A percentile compares a stretch with the other conserved stretches of the same genome.
These are phyloP conservation scores for Neospora caninum DNA, from an alignment of 169 alveolate species.

Conservation along the genomic window DNA sequence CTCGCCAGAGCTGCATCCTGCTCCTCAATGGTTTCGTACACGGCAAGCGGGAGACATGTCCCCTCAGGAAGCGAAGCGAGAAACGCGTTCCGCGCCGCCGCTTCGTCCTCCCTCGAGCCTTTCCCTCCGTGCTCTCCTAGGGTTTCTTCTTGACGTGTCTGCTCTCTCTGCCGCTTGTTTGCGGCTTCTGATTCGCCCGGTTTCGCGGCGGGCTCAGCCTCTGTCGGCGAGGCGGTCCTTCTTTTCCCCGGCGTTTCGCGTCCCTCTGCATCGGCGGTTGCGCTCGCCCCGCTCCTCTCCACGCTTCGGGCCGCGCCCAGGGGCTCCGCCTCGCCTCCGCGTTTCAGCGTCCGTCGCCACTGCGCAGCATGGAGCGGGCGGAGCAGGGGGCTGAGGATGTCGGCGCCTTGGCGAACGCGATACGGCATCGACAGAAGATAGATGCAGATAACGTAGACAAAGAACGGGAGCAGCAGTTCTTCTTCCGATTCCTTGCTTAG, in stretches of 20 bases:
- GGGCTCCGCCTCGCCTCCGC: background rate
- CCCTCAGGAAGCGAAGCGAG: background rate
- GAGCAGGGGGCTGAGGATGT: slow-evolving; percentile 12
- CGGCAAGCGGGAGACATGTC: background rate
- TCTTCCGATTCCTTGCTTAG: slow-evolving; percentile 33
- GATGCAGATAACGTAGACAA: slow-evolving; percentile 25
- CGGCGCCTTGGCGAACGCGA: background rate
- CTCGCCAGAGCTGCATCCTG: background rate
- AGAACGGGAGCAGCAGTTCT: slow-evolving; percentile 46
- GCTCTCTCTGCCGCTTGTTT: background rate
- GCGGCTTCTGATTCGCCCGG: background rate
- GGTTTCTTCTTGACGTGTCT: background rate
- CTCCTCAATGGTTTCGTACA: background rate
- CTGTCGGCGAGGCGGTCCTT: no score
- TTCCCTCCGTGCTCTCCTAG: background rate
- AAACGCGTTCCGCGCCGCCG: background rate
- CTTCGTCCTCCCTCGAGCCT: background rate
- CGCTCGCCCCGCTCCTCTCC: background rate
- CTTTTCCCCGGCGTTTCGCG: background rate
- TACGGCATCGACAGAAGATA: slow-evolving; percentile 38
- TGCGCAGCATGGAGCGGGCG: slow-evolving; percentile 5
- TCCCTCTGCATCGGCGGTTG: background rate
- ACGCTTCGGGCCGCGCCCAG: background rate
- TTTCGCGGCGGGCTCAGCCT: background rate
- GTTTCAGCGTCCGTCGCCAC: background rate